Percentiles rank a stretch among this genome's conserved stretches.
These are phyloP conservation scores for Hypoxylon intermedium DNA, from an alignment of 495 filamentous ascomycete genomes.

Conservation along the genomic window DNA sequence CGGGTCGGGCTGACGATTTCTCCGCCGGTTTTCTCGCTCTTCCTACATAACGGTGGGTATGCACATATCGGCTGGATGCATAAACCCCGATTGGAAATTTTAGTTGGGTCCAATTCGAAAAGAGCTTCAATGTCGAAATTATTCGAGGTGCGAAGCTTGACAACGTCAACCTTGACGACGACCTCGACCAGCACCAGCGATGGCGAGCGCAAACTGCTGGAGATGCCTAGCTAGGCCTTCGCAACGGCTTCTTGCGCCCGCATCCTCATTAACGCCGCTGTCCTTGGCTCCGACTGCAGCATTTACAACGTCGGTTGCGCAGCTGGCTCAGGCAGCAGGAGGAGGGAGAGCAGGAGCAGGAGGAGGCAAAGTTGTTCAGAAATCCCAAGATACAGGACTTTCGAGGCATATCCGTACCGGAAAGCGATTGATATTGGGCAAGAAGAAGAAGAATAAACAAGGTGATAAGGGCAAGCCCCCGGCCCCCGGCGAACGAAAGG, in stretches of 20 bases:
- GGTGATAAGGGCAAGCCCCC: slow-evolving; percentile 57
- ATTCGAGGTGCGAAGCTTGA: slow-evolving; percentile 38
- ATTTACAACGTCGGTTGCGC: slow-evolving; percentile 53
- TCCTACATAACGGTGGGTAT: background rate
- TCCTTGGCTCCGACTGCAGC: slow-evolving; percentile 49
- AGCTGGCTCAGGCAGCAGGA: slow-evolving; percentile 38
- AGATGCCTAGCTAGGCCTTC: slow-evolving; percentile 69
- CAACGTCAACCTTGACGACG: slow-evolving; percentile 36
- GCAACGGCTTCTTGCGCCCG: slow-evolving; percentile 28
- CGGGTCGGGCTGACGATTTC: slow-evolving; percentile 25
- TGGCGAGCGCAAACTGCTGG: slow-evolving; percentile 74
- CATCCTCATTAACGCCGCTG: slow-evolving; percentile 44
- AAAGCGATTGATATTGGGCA: slow-evolving; percentile 51
- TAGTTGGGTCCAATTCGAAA: slow-evolving; percentile 17
- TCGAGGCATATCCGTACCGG: slow-evolving; percentile 43
- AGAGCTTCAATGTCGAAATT: slow-evolving; percentile 28
- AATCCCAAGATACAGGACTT: background rate
- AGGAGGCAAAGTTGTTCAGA: slow-evolving; percentile 41
- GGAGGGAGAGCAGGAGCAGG: slow-evolving; percentile 14
- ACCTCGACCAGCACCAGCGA: slow-evolving; percentile 50
- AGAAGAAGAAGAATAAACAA: slow-evolving; percentile 60
- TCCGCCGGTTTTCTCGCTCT: slow-evolving; percentile 13
- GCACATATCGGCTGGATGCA: slow-evolving; percentile 28
- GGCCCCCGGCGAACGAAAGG: slow-evolving; percentile 80
- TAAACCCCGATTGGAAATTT: slow-evolving; percentile 20